Conservation (phyloP, 2,329 filamentous ascomycete genomes). For the Leptosphaerulina australis region DNA sequence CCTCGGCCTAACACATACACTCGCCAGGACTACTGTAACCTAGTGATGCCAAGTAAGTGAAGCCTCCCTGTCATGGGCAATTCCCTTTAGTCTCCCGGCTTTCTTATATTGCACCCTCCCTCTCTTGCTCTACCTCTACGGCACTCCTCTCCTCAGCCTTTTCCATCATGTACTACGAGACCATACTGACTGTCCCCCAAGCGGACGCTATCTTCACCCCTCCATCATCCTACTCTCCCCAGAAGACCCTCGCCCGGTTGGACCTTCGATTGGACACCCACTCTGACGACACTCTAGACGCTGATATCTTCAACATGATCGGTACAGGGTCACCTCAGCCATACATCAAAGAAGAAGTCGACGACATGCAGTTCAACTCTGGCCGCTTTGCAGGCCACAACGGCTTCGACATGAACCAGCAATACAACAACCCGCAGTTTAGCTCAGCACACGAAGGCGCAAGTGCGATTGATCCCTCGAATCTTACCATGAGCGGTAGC, state of each 20-base stretch:
- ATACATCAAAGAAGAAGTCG: conserved; percentile 72
- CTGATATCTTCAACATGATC: conserved; percentile 58
- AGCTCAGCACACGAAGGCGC: conserved; percentile 48
- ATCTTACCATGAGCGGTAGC: conserved; percentile 74
- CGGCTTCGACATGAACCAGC: conserved; percentile 59
- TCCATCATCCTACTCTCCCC: conserved; percentile 50
- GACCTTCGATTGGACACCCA: conserved; percentile 46
- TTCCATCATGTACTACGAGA: conserved; percentile 44
- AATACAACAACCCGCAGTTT: conserved; percentile 57
- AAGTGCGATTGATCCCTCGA: conserved; percentile 76
- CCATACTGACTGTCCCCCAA: conserved; percentile 49
- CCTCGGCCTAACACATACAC: conserved; percentile 43
- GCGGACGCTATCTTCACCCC: conserved; percentile 51
- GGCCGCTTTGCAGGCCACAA: conserved; percentile 57
- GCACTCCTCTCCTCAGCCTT: conserved; percentile 18
- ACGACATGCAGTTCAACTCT: conserved; percentile 64
- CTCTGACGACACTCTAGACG: conserved; percentile 52
- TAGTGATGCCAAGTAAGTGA: conserved; percentile 51
- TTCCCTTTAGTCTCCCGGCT: conserved; percentile 23
- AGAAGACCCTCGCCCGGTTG: conserved; percentile 47
- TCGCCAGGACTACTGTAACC: conserved; percentile 47
- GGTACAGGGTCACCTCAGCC: conserved; percentile 62
- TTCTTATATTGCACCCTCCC: conserved; percentile 34
- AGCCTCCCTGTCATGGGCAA: conserved; percentile 43
- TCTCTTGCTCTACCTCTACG: conserved; percentile 21